Conservation (phyloP, 108 stramenopile genomes). For the Pseudonitzschia multistriata region DNA sequence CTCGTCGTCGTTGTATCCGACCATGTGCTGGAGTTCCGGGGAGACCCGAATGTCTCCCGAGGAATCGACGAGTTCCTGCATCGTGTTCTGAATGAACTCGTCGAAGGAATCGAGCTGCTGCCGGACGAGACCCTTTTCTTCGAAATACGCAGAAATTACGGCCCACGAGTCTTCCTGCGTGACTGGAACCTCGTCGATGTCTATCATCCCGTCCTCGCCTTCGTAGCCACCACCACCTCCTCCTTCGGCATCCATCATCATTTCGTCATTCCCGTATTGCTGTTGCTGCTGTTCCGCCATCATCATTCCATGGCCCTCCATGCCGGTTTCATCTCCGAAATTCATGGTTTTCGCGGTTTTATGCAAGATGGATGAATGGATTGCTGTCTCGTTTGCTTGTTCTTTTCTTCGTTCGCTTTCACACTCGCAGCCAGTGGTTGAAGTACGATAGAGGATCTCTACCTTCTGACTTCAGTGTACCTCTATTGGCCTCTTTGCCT, state of each 20-base stretch:
- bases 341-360: no score
- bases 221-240: constrained; percentile 14
- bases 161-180: constrained; percentile 99
- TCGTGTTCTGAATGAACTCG: constrained; percentile 96
- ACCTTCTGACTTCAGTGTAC: no score
- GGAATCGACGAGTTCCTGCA: constrained; percentile 97
- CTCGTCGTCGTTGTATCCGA: constrained; percentile 77
- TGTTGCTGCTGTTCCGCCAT: neutral
- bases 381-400: no score
- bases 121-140: constrained; percentile 98
- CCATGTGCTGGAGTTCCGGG: constrained; percentile 89
- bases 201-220: constrained; percentile 19
- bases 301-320: no score
- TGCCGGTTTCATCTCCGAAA: no score
- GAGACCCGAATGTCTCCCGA: constrained; percentile 90
- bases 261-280: neutral
- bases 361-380: no score
- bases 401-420: no score
- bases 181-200: constrained; percentile 80
- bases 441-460: no score
- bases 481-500: no score
- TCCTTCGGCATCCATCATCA: no score
- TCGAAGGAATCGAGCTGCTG: constrained; percentile 99
- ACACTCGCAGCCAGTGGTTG: no score
- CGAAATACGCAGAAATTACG: constrained; percentile 96